These are phyloP conservation scores for Exophiala calicioides DNA, from an alignment of 2,329 filamentous ascomycete genomes.

Conservation along the genomic window DNA sequence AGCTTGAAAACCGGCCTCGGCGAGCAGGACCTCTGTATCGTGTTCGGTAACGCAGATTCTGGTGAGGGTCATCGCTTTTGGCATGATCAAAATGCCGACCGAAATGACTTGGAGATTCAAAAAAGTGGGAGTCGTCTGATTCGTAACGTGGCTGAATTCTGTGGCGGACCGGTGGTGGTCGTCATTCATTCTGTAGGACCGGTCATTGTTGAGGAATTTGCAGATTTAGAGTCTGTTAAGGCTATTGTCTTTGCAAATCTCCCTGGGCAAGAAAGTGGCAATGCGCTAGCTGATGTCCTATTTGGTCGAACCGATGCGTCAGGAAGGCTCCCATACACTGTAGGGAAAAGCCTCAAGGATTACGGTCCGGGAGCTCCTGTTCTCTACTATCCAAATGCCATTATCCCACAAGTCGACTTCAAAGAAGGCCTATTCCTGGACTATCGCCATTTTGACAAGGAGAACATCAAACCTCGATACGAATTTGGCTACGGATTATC, in stretches of 20 bases:
- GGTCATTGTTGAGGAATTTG: constrained; percentile 76
- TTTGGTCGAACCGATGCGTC: constrained; percentile 76
- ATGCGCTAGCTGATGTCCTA: constrained; percentile 75
- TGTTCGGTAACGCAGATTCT: constrained; percentile 80
- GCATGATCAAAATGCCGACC: constrained; percentile 71
- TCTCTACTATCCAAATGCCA: constrained; percentile 67
- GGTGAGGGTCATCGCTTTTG: constrained; percentile 74
- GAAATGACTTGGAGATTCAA: constrained; percentile 74
- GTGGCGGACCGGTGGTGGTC: constrained; percentile 74
- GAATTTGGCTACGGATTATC: constrained; percentile 85
- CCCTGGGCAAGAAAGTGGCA: constrained; percentile 83
- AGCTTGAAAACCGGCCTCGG: constrained; percentile 50
- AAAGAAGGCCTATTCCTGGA: constrained; percentile 82
- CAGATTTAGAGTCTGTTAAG: constrained; percentile 74
- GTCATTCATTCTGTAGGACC: constrained; percentile 85
- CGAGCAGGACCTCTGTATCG: constrained; percentile 76
- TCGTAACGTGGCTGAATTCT: constrained; percentile 65
- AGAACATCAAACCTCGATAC: constrained; percentile 72
- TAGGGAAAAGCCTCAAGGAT: constrained; percentile 71
- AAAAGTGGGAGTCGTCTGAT: constrained; percentile 77
- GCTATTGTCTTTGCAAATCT: constrained; percentile 81
- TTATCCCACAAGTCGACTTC: constrained; percentile 80
- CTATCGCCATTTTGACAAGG: constrained; percentile 84
- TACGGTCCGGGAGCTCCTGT: constrained; percentile 73
- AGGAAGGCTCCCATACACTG: constrained; percentile 85